Percentiles rank a stretch among this genome's conserved stretches.
Conservation (phyloP, 2,329 filamentous ascomycete genomes). For the Fusarium odoratissimum region DNA sequence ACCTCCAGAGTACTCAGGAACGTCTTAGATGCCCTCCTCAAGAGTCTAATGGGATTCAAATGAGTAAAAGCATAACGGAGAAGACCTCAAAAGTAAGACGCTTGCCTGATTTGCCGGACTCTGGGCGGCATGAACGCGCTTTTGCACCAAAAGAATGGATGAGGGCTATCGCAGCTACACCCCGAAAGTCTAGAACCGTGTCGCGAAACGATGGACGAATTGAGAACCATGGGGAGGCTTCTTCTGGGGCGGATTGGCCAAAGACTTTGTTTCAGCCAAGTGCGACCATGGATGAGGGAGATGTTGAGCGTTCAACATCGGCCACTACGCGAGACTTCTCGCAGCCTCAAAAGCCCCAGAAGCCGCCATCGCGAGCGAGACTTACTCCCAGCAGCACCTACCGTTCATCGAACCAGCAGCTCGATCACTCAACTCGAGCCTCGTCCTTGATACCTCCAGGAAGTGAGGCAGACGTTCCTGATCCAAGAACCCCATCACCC, state of each 20-base stretch:
- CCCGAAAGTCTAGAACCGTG: conserved; percentile 15
- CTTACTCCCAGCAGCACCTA: conserved; percentile 8
- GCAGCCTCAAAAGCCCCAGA: conserved; percentile 8
- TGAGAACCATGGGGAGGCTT: background rate
- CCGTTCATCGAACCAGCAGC: conserved; percentile 20
- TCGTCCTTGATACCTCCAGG: background rate
- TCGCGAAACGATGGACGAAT: background rate
- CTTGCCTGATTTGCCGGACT: conserved; percentile 1
- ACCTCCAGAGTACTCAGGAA: conserved; percentile 24
- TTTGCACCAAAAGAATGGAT: conserved; percentile 16
- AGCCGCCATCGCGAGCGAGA: background rate
- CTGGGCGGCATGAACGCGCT: conserved; percentile 6
- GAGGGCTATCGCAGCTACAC: conserved; percentile 14
- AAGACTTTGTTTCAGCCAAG: background rate
- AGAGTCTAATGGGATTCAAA: background rate
- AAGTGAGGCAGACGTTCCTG: background rate
- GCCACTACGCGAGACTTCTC: conserved; percentile 22
- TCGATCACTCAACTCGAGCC: conserved; percentile 8
- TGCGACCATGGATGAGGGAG: background rate
- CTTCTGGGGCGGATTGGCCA: background rate
- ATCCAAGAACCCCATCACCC: conserved; percentile 20
- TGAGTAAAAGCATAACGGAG: background rate
- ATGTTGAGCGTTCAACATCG: conserved; percentile 2
- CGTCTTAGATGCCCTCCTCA: conserved; percentile 16
- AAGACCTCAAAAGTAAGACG: conserved; percentile 2